Conservation (phyloP, 169 alveolate genomes). For the Cytauxzoon felis region DNA sequence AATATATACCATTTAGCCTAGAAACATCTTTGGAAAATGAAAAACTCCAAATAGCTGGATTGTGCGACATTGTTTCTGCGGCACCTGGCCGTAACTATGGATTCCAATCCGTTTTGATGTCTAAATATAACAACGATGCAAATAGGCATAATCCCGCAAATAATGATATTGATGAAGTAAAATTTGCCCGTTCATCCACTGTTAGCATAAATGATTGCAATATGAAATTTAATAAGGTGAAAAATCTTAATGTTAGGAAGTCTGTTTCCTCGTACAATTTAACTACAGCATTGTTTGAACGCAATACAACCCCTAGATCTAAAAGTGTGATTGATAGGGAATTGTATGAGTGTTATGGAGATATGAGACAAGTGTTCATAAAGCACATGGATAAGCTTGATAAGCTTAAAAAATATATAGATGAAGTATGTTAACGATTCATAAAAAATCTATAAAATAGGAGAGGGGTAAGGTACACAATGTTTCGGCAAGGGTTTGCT, state of each 20-base stretch:
- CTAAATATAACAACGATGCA: background rate
- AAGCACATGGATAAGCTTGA: constrained; percentile 17
- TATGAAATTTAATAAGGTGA: background rate
- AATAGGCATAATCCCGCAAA: background rate
- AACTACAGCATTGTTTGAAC: background rate
- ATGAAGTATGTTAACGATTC: constrained; percentile 13
- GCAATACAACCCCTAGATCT: background rate
- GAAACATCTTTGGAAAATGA: constrained; percentile 35
- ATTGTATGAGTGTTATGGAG: constrained; percentile 9
- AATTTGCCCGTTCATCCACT: background rate
- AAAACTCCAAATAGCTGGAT: constrained; percentile 18
- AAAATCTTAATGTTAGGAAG: background rate
- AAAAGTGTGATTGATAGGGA: constrained; percentile 5
- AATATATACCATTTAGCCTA: constrained; percentile 4
- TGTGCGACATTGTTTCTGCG: constrained; percentile 7
- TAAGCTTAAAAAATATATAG: constrained; percentile 33
- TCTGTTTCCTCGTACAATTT: constrained; percentile 25
- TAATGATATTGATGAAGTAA: background rate
- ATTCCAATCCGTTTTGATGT: background rate
- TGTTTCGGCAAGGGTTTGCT: constrained; percentile 46
- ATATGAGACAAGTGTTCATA: background rate
- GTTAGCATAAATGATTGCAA: background rate
- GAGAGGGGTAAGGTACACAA: constrained; percentile 14
- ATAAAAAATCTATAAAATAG: background rate
- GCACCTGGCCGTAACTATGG: too few species aligned